A percentile compares a stretch with the other conserved stretches of the same genome.
phyloP scores from a whole-genome alignment of 2,329 filamentous ascomycete genomes.

The Ilyonectria sp. region DNA sequence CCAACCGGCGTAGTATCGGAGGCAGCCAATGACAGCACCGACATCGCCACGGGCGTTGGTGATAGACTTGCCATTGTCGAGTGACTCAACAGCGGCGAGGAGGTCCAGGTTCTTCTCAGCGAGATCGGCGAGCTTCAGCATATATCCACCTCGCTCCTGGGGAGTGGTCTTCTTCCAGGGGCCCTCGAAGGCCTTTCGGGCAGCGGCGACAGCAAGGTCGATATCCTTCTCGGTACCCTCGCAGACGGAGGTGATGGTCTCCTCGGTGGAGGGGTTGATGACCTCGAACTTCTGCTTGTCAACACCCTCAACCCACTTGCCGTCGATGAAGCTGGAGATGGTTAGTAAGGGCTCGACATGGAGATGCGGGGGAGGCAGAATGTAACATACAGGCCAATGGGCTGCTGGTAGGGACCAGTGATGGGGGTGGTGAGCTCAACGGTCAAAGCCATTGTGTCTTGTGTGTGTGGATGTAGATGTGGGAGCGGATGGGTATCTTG shows the following conservation, averaged over 20 bases:
- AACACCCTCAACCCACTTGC: conserved; percentile 84
- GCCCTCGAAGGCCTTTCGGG: conserved; percentile 87
- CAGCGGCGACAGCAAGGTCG: conserved; percentile 85
- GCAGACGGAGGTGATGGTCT: conserved; percentile 85
- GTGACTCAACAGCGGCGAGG: conserved; percentile 85
- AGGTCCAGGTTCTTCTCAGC: conserved; percentile 83
- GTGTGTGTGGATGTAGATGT: conserved; percentile 32
- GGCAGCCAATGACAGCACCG: conserved; percentile 74
- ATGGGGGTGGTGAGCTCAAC: conserved; percentile 78
- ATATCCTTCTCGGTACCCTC: conserved; percentile 92
- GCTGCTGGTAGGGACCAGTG: conserved; percentile 72
- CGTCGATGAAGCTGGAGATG: conserved; percentile 84
- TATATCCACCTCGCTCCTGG: conserved; percentile 76
- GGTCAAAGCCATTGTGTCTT: conserved; percentile 56
- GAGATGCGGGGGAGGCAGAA: background rate
- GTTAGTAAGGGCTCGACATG: background rate
- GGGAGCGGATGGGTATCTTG: conserved; percentile 44
- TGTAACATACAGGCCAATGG: conserved; percentile 71
- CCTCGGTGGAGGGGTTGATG: conserved; percentile 89
- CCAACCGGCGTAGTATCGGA: conserved; percentile 86
- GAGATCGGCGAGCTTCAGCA: conserved; percentile 85
- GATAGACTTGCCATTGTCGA: conserved; percentile 91
- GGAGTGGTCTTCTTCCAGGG: conserved; percentile 79
- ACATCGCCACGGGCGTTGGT: conserved; percentile 84
- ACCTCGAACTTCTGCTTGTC: conserved; percentile 94